Evolutionary conservation across 2,329 filamentous ascomycete species (phyloP), one percentile per base, ranked within the genome.

Genomic region (Boeremia lycopersici): DNA sequence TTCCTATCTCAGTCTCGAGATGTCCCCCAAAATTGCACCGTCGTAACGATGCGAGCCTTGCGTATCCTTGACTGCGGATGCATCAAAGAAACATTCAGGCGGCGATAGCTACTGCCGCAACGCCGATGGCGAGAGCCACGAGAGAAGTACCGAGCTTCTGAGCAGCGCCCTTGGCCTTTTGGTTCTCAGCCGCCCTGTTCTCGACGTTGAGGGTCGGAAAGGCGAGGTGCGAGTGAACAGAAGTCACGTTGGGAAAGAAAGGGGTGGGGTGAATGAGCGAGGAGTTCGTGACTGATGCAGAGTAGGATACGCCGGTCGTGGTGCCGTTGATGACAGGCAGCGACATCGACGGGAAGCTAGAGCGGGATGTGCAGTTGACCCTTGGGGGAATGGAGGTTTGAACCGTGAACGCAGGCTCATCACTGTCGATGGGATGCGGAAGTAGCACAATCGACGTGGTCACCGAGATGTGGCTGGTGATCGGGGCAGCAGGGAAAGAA

Each of bases 181-280:
- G 23, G 2, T 43, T 33, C 23, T 52, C 34, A 4, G 29, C 44
- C 13, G 50, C 41, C 17, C 48, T 50, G 33, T 53, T 48, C 17
- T 19, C 48, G n/a, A 57, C 13, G 13, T 57, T 61, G 31, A 53
- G 8, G 33, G 56, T 63, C 8, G 60, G 58, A 8, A 42, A 12
- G 30, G 23, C 41, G 34, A 54, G 53, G 28, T 40, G 49, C 15
- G 19, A 31, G 15, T 56, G 48, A 26, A 43, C 29, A 4, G 51
- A 48, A 4, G 56, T 59, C 3, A 40, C 49, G 48, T 61, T 61
- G 9, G 50, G 40, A 12, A 55, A 56, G 45, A 58, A 53, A 3
- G 53, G 47, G 25, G 34, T 53, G n/a, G 35, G 46, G 15, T 34
- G 39, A 26, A 43, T 52, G 42, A 35, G 11, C 11, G 41, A 42